Evolutionary conservation across 768 basidiomycete genomes (phyloP).

Genomic region (Phaeolepiota aurea): DNA sequence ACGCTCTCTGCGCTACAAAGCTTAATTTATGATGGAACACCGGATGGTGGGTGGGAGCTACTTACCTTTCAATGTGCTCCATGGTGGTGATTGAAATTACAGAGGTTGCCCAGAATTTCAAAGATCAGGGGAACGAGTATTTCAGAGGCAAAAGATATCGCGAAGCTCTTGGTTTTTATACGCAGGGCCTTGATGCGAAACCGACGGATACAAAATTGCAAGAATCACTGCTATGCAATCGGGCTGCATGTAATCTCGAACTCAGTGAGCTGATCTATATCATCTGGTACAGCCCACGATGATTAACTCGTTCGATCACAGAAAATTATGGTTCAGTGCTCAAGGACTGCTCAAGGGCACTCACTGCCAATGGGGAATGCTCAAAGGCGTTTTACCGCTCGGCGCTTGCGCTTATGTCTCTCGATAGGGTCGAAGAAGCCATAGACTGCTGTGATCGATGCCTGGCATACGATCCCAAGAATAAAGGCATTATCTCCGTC

Average conservation of each 20-base stretch:
- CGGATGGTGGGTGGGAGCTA: conserved; percentile 72
- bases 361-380: conserved; percentile 52
- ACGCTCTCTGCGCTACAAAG: conserved; percentile 79
- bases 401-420: conserved; percentile 61
- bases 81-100: conserved; percentile 3
- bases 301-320: conserved; percentile 20
- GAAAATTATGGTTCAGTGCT: conserved; percentile 88
- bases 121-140: conserved; percentile 93
- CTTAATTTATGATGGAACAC: conserved; percentile 82
- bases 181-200: conserved; percentile 80
- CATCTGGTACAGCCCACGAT: conserved; percentile 2
- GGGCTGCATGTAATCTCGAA: conserved; percentile 90
- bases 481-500: conserved; percentile 42
- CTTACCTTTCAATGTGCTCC: not conserved
- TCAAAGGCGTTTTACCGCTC: conserved; percentile 89
- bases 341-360: conserved; percentile 71
- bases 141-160: conserved; percentile 80
- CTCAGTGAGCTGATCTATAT: conserved; percentile 42
- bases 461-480: conserved; percentile 47
- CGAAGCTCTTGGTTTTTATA: conserved; percentile 74
- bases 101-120: conserved; percentile 92
- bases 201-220: conserved; percentile 51
- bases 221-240: conserved; percentile 76
- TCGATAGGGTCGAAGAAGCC: conserved; percentile 74
- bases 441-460: conserved; percentile 75